A percentile compares a stretch with the other conserved stretches of the same genome.
phyloP scores from a whole-genome alignment of 2,329 filamentous ascomycete species.

The Venturia pyrina region DNA sequence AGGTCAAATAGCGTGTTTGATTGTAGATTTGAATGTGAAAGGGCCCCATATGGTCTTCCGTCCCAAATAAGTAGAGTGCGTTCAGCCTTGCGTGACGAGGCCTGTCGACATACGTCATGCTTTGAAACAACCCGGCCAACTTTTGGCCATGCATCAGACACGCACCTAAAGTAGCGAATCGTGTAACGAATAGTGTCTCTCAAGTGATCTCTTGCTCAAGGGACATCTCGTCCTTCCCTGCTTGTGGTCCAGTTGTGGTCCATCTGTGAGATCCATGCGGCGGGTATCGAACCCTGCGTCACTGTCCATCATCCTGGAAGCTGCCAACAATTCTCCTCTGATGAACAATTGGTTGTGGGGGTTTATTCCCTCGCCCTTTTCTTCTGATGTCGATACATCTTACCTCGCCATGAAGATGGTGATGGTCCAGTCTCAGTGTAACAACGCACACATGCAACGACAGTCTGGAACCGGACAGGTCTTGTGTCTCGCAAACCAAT shows the following conservation, averaged over 20 bases:
- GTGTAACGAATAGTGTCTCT: neutral
- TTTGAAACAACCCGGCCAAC: neutral
- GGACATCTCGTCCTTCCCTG: neutral
- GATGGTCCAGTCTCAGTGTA: constrained; percentile 5
- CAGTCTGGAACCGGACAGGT: constrained; percentile 48
- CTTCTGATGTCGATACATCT: too few relatives aligned
- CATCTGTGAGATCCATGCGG: neutral
- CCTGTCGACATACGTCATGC: neutral
- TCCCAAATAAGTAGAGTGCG: neutral
- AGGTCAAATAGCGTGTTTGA: neutral
- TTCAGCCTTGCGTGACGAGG: constrained; percentile 1
- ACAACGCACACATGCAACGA: constrained; percentile 39
- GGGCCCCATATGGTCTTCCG: neutral
- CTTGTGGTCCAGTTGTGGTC: neutral
- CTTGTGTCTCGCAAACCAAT: constrained; percentile 48
- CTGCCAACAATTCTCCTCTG: neutral
- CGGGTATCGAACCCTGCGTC: constrained; percentile 1
- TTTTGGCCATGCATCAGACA: neutral
- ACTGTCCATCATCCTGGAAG: neutral
- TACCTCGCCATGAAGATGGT: too few relatives aligned
- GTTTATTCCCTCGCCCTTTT: too few relatives aligned
- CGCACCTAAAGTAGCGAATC: neutral
- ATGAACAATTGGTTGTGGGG: neutral
- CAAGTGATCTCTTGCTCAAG: neutral
- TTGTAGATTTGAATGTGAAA: neutral